Conservation (phyloP, 768 basidiomycete genomes). For the Candolleomyces eurysporus region DNA sequence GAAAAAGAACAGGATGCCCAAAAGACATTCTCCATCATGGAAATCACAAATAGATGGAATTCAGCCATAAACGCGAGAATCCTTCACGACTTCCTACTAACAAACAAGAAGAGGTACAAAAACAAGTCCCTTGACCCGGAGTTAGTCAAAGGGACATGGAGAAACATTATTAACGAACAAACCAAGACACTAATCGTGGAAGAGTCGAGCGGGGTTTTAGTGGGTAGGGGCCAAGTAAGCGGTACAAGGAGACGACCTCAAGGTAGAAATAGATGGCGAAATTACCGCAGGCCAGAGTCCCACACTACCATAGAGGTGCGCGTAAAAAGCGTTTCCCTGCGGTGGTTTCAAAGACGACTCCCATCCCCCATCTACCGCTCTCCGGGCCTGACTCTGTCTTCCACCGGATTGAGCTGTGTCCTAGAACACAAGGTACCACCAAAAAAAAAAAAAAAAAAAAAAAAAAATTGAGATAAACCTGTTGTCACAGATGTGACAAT, state of each 20-base stretch:
- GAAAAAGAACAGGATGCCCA: slow-evolving; percentile 5
- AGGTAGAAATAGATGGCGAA: too few relatives aligned
- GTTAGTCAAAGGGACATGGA: not conserved
- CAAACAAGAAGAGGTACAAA: not conserved
- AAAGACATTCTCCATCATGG: not conserved
- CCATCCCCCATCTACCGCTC: not conserved
- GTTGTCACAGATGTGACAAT: too few relatives aligned
- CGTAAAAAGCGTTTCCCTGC: not conserved
- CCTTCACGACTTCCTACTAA: not conserved
- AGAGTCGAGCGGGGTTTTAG: not conserved
- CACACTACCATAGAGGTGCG: not conserved
- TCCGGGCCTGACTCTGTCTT: too few relatives aligned
- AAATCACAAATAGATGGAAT: not conserved
- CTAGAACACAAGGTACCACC: not conserved
- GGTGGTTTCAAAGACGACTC: not conserved
- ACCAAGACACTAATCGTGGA: not conserved
- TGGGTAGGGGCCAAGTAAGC: not conserved
- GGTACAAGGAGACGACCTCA: not conserved
- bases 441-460: not conserved
- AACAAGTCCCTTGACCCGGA: not conserved
- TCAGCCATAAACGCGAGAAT: not conserved
- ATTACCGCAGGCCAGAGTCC: not conserved
- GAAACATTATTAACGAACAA: not conserved
- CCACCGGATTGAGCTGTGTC: too few relatives aligned
- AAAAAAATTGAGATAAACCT: too few relatives aligned